These are phyloP conservation scores for Medicago arabica DNA, from an alignment of 306 rosid genomes.

Conservation along the genomic window DNA sequence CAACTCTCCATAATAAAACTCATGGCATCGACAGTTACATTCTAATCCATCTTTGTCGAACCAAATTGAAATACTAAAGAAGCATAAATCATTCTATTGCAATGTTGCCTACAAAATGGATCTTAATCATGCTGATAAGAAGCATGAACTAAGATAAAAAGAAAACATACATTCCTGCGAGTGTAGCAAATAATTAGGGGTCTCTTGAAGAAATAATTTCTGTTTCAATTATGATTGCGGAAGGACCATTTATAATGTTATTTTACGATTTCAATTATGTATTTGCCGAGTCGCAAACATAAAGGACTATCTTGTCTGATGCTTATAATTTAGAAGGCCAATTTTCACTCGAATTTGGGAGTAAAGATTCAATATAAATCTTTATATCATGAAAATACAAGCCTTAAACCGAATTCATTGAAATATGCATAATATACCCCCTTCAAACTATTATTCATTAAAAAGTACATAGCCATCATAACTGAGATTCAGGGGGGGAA, in stretches of 20 bases:
- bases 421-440: not conserved
- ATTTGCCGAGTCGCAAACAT: not conserved
- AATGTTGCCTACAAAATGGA: slow-evolving; percentile 9
- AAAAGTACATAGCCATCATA: slow-evolving; percentile 7
- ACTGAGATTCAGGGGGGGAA: slow-evolving; percentile 2
- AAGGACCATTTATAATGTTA: no score
- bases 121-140: not conserved
- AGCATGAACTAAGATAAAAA: slow-evolving; percentile 1
- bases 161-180: not conserved
- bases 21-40: not conserved
- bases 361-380: not conserved
- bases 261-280: no score
- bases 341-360: not conserved
- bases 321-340: not conserved
- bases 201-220: not conserved
- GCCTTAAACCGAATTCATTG: no score
- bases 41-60: not conserved
- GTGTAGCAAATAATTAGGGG: not conserved
- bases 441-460: slow-evolving; percentile 32
- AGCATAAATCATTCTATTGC: not conserved
- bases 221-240: not conserved
- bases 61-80: not conserved
- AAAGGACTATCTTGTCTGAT: not conserved
- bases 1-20: not conserved
- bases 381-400: not conserved